Evolutionary conservation across 2,329 filamentous ascomycete genomes (phyloP), one percentile per base, ranked within the genome.

Genomic region (Pestalotiopsis sp.): DNA sequence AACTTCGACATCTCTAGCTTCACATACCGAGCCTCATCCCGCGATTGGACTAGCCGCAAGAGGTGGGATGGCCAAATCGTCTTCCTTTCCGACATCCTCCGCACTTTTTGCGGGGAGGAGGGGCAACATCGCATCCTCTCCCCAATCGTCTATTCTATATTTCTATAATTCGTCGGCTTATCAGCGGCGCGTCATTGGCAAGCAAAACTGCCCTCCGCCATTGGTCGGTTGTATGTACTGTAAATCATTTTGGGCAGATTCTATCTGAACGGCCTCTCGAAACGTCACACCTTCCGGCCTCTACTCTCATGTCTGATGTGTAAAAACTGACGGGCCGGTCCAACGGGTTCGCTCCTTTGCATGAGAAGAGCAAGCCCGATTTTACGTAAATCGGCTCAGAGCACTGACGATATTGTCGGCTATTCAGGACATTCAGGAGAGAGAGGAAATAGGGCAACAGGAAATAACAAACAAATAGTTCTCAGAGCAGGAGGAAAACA

Each of bases 71-170:
- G 38, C 36, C 64, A 65, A 65, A 65, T 65, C 64, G 41, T 31
- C 20, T 23, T 36, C 23, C 17, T 57, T 60, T 60, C 64, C 64
- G 64, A 66, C 45, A 66, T 66, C 52, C 52, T 60, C 64, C 64
- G 64, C 52, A 36, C 31, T 57, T 11, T 57, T 20, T 45, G 45
- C 41, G 27, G 64, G 31, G 49, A 9, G 45, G 45, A 52, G 45
- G 45, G 45, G 45, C 45, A 41, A 20, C 14, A 62, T 59, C 23
- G 4, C 12, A 17, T 59, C 20, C 27, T 59, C 20, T 23, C 13
- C n/a, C 41, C 41, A 14, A 49, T n/a, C 13, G 45, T 23, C 14
- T 20, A 52, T 52, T 6, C 7, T 52, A 52, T 36, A n/a, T 52
- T 52, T 36, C 57, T 59, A 59, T 59, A 36, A 59, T 59, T 9